Evolutionary conservation across 768 basidiomycete genomes (phyloP).

Genomic region (Mycena epipterygia): DNA sequence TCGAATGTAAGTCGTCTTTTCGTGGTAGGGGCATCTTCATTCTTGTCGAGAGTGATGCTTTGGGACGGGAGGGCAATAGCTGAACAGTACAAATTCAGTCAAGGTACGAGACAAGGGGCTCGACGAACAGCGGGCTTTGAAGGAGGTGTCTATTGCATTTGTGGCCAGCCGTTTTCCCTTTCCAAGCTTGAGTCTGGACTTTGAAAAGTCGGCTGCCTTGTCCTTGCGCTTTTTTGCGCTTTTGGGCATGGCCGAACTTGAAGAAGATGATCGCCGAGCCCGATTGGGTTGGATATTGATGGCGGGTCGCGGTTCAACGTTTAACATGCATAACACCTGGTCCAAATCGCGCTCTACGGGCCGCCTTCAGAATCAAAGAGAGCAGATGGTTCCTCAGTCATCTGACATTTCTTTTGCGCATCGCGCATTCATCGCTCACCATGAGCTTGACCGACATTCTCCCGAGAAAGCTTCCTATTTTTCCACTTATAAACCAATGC

Average conservation of each 20-base stretch:
- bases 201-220: constrained; percentile 93
- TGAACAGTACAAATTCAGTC: constrained; percentile 49
- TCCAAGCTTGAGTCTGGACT: constrained; percentile 96
- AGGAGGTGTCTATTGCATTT: constrained; percentile 96
- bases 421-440: too few species aligned
- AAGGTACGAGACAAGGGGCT: constrained; percentile 24
- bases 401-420: constrained; percentile 10
- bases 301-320: too few species aligned
- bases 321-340: too few species aligned
- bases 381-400: too few species aligned
- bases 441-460: constrained; percentile 36
- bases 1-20: constrained; percentile 80
- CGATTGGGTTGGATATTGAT: too few species aligned
- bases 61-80: constrained; percentile 93
- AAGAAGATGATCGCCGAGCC: too few species aligned
- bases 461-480: constrained; percentile 44
- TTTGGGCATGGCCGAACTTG: constrained; percentile 77
- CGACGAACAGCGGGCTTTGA: constrained; percentile 90
- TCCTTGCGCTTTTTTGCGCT: constrained; percentile 89
- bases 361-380: too few species aligned
- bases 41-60: constrained; percentile 74
- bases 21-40: constrained; percentile 75
- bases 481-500: constrained; percentile 8
- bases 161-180: constrained; percentile 88
- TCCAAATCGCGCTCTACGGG: too few species aligned